Evolutionary conservation across 257 asterid genomes (phyloP).

Genomic region (Eustoma russellianum): DNA sequence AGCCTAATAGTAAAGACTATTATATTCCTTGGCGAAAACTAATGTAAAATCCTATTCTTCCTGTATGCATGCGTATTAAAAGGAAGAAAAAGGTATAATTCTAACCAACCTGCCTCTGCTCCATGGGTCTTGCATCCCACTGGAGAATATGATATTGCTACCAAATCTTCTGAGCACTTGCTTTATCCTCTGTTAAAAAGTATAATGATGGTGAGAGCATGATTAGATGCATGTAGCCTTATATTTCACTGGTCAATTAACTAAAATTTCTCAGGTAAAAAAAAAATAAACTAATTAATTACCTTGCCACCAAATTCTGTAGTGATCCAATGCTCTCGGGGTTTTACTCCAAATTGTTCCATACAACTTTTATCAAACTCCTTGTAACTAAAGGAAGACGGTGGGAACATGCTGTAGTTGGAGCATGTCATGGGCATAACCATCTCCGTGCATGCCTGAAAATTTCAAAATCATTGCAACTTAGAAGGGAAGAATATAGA

Average conservation of each 20-base stretch:
- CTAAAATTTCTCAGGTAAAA: too few relatives aligned
- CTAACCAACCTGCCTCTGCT: conserved; percentile 67
- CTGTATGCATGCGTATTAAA: too few relatives aligned
- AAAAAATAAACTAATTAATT: too few relatives aligned
- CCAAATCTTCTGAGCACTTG: conserved; percentile 59
- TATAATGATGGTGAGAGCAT: too few relatives aligned
- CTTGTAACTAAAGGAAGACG: conserved; percentile 44
- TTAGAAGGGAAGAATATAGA: too few relatives aligned
- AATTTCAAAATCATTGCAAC: too few relatives aligned
- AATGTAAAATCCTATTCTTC: too few relatives aligned
- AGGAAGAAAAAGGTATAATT: background rate
- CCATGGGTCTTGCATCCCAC: conserved; percentile 81
- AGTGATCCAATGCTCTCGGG: conserved; percentile 74
- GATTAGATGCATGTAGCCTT: too few relatives aligned
- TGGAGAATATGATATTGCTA: conserved; percentile 70
- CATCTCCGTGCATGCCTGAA: conserved; percentile 84
- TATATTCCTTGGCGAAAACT: too few relatives aligned
- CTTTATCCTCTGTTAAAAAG: conserved; percentile 34
- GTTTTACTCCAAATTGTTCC: conserved; percentile 40
- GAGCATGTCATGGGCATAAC: conserved; percentile 66
- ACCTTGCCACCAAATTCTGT: conserved; percentile 69
- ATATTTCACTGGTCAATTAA: too few relatives aligned
- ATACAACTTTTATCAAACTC: conserved; percentile 29
- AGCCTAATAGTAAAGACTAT: too few relatives aligned
- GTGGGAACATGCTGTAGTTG: conserved; percentile 62